phyloP scores from a whole-genome alignment of 2,329 filamentous ascomycete species.

The Uncinocarpus reesii region DNA sequence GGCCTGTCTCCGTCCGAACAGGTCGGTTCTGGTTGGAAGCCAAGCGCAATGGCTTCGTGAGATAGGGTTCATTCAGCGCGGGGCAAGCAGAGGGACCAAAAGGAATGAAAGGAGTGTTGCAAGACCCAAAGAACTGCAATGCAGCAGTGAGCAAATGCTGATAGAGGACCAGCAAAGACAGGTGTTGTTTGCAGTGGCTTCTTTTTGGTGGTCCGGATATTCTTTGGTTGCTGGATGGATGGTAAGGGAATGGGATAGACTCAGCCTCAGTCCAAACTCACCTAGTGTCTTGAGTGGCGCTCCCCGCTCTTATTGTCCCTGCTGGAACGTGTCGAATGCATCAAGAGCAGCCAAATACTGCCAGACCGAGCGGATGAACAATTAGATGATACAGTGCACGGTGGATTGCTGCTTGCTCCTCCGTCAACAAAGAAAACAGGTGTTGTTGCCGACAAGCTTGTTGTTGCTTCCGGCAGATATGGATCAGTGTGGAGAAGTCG shows the following conservation, averaged over 20 bases:
- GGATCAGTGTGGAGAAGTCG: constrained; percentile 2
- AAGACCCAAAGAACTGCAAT: neutral
- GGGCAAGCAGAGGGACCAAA: neutral
- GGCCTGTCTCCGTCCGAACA: constrained; percentile 3
- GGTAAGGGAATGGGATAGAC: constrained; percentile 2
- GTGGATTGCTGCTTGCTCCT: neutral
- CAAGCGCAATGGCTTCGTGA: constrained; percentile 8
- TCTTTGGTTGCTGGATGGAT: neutral
- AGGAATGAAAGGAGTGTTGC: neutral
- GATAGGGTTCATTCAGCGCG: constrained; percentile 7
- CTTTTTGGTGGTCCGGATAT: neutral
- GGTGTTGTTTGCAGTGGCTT: neutral
- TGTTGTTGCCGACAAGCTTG: neutral
- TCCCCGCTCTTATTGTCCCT: constrained; percentile 3
- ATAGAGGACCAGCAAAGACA: neutral
- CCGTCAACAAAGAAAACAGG: neutral
- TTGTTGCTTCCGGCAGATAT: constrained; percentile 1
- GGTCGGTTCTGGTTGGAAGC: constrained; percentile 8
- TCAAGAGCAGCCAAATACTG: neutral
- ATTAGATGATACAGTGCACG: too few species aligned
- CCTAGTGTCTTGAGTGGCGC: constrained; percentile 7
- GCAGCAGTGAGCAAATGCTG: neutral
- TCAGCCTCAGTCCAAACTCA: constrained; percentile 10
- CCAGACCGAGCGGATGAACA: neutral
- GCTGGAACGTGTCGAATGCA: too few species aligned